Percentiles rank a stretch among this genome's conserved stretches.
Conservation (phyloP, 768 basidiomycete genomes). For the Lactarius vividus region DNA sequence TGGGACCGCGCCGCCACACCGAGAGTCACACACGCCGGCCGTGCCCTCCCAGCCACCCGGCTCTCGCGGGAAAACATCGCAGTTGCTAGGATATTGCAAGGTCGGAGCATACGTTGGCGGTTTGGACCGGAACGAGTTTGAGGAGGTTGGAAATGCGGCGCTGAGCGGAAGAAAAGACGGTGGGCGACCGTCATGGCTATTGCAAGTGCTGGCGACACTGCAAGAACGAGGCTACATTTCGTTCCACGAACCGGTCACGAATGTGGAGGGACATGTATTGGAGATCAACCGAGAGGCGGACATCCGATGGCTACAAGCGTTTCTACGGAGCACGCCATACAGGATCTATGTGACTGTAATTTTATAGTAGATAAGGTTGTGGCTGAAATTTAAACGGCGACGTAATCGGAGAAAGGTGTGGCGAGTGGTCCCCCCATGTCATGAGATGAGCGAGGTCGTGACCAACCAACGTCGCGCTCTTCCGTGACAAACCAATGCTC, state of each 20-base stretch:
- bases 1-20: constrained; percentile 6
- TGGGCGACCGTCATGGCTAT: constrained; percentile 20
- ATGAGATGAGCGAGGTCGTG: constrained; percentile 20
- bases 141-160: constrained; percentile 23
- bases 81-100: constrained; percentile 27
- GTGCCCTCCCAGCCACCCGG: constrained; percentile 7
- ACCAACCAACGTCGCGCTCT: constrained; percentile 29
- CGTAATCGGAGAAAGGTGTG: constrained; percentile 10
- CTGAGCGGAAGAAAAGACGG: constrained; percentile 13
- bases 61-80: constrained; percentile 17
- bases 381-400: constrained; percentile 26
- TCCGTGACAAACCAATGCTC: constrained; percentile 33
- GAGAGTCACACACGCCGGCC: constrained; percentile 15
- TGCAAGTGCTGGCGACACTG: constrained; percentile 22
- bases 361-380: constrained; percentile 8
- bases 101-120: constrained; percentile 22
- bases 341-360: constrained; percentile 15
- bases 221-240: constrained; percentile 24
- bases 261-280: constrained; percentile 21
- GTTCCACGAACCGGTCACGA: constrained; percentile 7
- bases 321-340: constrained; percentile 18
- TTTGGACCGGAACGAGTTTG: constrained; percentile 17
- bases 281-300: constrained; percentile 28
- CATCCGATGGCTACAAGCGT: constrained; percentile 25
- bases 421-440: background rate